A percentile compares a stretch with the other conserved stretches of the same genome.
phyloP scores from a whole-genome alignment of 805 yeast species.

The Brettanomyces naardenensis region DNA sequence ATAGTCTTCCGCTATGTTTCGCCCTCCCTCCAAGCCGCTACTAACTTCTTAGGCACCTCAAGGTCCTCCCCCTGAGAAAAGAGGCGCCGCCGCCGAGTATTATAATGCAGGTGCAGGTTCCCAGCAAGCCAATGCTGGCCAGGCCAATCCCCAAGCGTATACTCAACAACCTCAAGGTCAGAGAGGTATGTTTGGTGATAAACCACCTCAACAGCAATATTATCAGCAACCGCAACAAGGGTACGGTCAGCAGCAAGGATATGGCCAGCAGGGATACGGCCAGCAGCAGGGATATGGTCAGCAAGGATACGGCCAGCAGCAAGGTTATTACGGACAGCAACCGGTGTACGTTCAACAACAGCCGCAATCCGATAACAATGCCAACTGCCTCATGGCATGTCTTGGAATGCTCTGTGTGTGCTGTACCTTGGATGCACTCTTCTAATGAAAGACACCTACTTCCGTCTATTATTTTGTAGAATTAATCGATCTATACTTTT shows the following conservation, averaged over 20 bases:
- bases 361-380: constrained; percentile 29
- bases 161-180: constrained; percentile 23
- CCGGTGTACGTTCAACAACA: constrained; percentile 50
- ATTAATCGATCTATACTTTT: too few relatives aligned
- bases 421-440: constrained; percentile 44
- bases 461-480: not conserved
- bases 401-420: constrained; percentile 49
- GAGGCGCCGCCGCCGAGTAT: constrained; percentile 14
- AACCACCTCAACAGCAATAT: constrained; percentile 12
- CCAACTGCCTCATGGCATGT: constrained; percentile 44
- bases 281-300: constrained; percentile 22
- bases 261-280: constrained; percentile 22
- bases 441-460: constrained; percentile 1
- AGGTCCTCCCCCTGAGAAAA: constrained; percentile 6
- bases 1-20: too few relatives aligned
- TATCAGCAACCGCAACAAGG: constrained; percentile 26
- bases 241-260: constrained; percentile 33
- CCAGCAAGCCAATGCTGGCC: constrained; percentile 5
- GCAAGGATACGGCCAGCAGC: constrained; percentile 26
- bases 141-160: constrained; percentile 8
- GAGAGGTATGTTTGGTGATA: constrained; percentile 10
- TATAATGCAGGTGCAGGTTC: constrained; percentile 8
- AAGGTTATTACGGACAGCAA: constrained; percentile 30
- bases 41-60: constrained; percentile 6
- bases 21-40: too few relatives aligned